Percentiles rank a stretch among this genome's conserved stretches.
Evolutionary conservation across 2,329 filamentous ascomycete genomes (phyloP).

Genomic region (Colletotrichum sp.): DNA sequence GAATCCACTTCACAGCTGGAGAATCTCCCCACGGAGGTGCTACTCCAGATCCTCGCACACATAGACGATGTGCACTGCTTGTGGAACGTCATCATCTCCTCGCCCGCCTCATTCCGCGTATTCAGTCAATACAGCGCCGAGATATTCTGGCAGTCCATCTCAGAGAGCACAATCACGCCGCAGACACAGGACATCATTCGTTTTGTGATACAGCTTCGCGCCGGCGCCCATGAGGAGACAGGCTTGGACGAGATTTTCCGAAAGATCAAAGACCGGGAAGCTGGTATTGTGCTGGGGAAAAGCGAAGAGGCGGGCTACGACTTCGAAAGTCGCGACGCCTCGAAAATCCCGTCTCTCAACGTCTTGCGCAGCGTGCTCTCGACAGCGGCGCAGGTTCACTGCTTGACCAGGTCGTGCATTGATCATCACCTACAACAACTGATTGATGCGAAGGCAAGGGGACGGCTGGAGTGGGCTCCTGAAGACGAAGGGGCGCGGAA

Average conservation of each 20-base stretch:
- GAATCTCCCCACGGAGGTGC: conserved; percentile 1
- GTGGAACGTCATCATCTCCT: conserved; percentile 1
- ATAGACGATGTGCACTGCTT: conserved; percentile 2
- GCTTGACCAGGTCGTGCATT: not conserved
- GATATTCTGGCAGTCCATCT: not conserved
- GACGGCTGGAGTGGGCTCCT: not conserved
- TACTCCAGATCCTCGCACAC: conserved; percentile 5
- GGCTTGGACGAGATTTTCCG: not conserved
- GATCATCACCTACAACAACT: not conserved
- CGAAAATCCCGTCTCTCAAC: not conserved
- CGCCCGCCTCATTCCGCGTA: not conserved
- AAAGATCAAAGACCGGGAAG: conserved; percentile 7
- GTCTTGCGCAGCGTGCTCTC: not conserved
- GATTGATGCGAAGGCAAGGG: not conserved
- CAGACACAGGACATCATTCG: conserved; percentile 9
- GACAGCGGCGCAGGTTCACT: not conserved
- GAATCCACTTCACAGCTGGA: not conserved
- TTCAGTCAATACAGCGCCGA: not conserved
- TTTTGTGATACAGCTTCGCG: not conserved
- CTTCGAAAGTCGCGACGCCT: not conserved
- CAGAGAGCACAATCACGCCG: not conserved
- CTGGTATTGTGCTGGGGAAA: conserved; percentile 6
- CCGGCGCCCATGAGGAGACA: not conserved
- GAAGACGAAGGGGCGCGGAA: no score
- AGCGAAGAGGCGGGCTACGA: not conserved